Evolutionary conservation across 768 basidiomycete genomes (phyloP).

Genomic region (Mrakia gelida): DNA sequence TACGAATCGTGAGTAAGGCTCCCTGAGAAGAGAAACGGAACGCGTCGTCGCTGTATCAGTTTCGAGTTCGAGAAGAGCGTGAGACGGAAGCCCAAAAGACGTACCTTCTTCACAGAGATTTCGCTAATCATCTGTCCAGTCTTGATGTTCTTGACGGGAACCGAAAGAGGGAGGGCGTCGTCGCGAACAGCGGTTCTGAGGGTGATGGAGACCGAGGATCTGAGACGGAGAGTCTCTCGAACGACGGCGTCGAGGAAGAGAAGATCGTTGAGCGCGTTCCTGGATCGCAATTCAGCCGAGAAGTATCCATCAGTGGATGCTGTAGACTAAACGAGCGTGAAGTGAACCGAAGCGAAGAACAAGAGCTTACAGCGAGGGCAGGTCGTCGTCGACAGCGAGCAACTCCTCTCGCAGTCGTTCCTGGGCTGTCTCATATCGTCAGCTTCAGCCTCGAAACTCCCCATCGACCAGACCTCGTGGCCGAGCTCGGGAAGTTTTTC

Average conservation of each 20-base stretch:
- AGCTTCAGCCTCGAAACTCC: too few relatives aligned
- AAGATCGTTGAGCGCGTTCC: constrained; percentile 7
- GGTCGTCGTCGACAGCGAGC: not conserved
- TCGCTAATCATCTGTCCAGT: not conserved
- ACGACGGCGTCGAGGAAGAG: constrained; percentile 21
- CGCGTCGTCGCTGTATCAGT: not conserved
- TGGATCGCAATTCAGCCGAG: not conserved
- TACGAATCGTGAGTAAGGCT: not conserved
- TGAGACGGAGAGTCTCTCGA: not conserved
- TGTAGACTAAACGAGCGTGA: not conserved
- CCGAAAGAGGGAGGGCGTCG: not conserved
- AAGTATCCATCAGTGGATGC: not conserved
- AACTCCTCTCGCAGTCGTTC: not conserved
- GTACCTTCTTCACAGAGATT: not conserved
- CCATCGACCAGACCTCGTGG: too few relatives aligned
- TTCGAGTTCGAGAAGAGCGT: not conserved
- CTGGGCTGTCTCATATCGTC: not conserved
- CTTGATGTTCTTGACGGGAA: constrained; percentile 9
- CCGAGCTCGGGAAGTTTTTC: too few relatives aligned
- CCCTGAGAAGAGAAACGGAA: not conserved
- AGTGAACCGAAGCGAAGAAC: too few relatives aligned
- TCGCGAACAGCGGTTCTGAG: not conserved
- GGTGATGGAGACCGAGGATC: not conserved
- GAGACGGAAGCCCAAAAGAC: too few relatives aligned
- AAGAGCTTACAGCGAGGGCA: not conserved